phyloP scores from a whole-genome alignment of 352 stramenopile genomes.

The Globisporangium polare region DNA sequence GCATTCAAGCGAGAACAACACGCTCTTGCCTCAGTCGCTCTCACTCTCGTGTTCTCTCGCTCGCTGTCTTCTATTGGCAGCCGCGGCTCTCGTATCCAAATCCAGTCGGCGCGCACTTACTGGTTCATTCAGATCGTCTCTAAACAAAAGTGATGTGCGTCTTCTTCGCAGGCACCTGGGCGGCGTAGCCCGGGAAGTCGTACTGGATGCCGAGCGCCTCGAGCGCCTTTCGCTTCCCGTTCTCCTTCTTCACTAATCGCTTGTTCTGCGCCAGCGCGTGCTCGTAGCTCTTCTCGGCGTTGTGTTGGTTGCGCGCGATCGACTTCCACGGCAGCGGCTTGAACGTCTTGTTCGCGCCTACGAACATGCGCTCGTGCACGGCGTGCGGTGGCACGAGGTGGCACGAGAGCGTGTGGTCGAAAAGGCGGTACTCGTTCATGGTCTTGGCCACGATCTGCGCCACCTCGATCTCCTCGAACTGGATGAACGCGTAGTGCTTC shows the following conservation, averaged over 20 bases:
- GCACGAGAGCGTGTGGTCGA: constrained; percentile 92
- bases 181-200: constrained; percentile 74
- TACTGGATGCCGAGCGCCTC: constrained; percentile 82
- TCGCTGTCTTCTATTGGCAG: constrained; percentile 4
- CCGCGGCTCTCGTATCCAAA: neutral
- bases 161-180: constrained; percentile 63
- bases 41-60: neutral
- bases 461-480: constrained; percentile 93
- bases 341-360: constrained; percentile 81
- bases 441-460: constrained; percentile 92
- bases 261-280: constrained; percentile 68
- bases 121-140: neutral
- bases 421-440: constrained; percentile 95
- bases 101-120: constrained; percentile 10
- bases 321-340: constrained; percentile 62
- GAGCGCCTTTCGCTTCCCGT: constrained; percentile 73
- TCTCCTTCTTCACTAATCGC: constrained; percentile 70
- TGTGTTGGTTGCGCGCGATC: constrained; percentile 76
- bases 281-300: constrained; percentile 75
- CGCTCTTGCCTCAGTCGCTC: neutral
- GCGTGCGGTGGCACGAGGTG: constrained; percentile 86
- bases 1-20: neutral
- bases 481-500: constrained; percentile 95
- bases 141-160: constrained; percentile 66
- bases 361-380: constrained; percentile 87